These are phyloP conservation scores for Apiospora koreana DNA, from an alignment of 2,329 filamentous ascomycete species.

Conservation along the genomic window DNA sequence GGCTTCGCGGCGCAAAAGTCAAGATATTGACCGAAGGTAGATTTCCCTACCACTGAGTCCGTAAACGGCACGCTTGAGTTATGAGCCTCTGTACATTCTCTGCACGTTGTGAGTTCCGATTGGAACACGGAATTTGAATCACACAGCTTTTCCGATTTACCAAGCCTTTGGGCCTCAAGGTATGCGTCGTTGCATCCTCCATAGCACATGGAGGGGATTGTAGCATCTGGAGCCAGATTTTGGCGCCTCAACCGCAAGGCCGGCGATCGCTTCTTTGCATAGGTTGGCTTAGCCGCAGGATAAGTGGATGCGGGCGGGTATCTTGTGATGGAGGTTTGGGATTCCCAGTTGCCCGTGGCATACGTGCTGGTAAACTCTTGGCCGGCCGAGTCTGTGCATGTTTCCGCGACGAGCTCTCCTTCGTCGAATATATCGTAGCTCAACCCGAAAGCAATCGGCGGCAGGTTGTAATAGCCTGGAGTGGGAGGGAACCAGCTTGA, in stretches of 20 bases:
- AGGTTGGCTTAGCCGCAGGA: constrained; percentile 19
- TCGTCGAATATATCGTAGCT: constrained; percentile 62
- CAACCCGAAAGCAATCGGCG: constrained; percentile 63
- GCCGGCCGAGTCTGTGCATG: constrained; percentile 33
- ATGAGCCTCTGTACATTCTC: constrained; percentile 39
- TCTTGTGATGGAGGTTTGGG: constrained; percentile 50
- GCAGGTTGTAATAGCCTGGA: constrained; percentile 64
- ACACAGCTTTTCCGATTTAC: constrained; percentile 54
- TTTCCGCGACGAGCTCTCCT: constrained; percentile 39
- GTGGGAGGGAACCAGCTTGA: constrained; percentile 54
- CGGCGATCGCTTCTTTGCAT: constrained; percentile 17
- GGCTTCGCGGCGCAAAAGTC: constrained; percentile 41
- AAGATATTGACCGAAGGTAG: constrained; percentile 46
- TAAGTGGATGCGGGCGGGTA: constrained; percentile 30
- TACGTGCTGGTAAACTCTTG: constrained; percentile 38
- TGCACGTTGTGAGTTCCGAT: constrained; percentile 39
- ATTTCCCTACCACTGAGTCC: constrained; percentile 35
- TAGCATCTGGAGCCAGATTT: background rate
- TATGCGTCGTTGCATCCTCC: constrained; percentile 52
- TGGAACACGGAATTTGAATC: constrained; percentile 41
- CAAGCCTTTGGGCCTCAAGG: constrained; percentile 46
- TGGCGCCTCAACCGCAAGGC: background rate
- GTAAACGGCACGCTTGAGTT: constrained; percentile 27
- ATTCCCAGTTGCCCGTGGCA: constrained; percentile 57
- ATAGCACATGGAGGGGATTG: constrained; percentile 45